Percentiles rank a stretch among this genome's conserved stretches.
Evolutionary conservation across 2,329 filamentous ascomycete species (phyloP).

Genomic region (Aspergillus nomiae): DNA sequence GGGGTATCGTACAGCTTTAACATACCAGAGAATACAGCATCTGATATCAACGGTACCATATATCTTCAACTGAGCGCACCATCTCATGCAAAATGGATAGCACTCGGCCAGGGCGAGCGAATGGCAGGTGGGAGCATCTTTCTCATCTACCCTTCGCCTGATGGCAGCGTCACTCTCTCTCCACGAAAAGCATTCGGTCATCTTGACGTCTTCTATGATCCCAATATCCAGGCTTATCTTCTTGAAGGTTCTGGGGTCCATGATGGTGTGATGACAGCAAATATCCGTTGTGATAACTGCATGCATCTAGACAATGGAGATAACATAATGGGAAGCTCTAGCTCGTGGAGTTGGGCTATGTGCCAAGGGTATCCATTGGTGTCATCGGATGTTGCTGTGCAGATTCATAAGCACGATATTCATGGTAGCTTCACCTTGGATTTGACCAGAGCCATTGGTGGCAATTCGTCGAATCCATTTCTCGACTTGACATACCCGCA

Average conservation of each 20-base stretch:
- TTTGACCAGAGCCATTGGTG: slow-evolving; percentile 53
- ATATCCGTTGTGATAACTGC: slow-evolving; percentile 49
- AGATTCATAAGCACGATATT: slow-evolving; percentile 49
- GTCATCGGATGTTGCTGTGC: slow-evolving; percentile 46
- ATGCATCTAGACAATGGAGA: slow-evolving; percentile 21
- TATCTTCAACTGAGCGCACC: slow-evolving; percentile 62
- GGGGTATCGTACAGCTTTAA: slow-evolving; percentile 53
- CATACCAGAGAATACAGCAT: slow-evolving; percentile 54
- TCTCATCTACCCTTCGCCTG: slow-evolving; percentile 58
- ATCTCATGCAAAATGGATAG: slow-evolving; percentile 52
- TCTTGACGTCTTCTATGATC: slow-evolving; percentile 50
- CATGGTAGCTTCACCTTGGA: slow-evolving; percentile 49
- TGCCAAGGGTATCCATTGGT: slow-evolving; percentile 49
- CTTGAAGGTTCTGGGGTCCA: slow-evolving; percentile 62
- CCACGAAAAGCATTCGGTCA: slow-evolving; percentile 55
- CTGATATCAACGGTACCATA: slow-evolving; percentile 56
- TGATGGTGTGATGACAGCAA: slow-evolving; percentile 59
- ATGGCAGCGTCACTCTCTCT: slow-evolving; percentile 63
- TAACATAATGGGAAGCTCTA: slow-evolving; percentile 20
- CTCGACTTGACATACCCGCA: slow-evolving; percentile 3
- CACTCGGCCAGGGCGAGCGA: slow-evolving; percentile 56
- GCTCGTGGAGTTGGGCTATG: slow-evolving; percentile 32
- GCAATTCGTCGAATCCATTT: slow-evolving; percentile 42
- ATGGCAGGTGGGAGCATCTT: slow-evolving; percentile 65
- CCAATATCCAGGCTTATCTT: slow-evolving; percentile 52